Conservation (phyloP, 768 basidiomycete genomes). For the Kwoniella newhampshirensis region DNA sequence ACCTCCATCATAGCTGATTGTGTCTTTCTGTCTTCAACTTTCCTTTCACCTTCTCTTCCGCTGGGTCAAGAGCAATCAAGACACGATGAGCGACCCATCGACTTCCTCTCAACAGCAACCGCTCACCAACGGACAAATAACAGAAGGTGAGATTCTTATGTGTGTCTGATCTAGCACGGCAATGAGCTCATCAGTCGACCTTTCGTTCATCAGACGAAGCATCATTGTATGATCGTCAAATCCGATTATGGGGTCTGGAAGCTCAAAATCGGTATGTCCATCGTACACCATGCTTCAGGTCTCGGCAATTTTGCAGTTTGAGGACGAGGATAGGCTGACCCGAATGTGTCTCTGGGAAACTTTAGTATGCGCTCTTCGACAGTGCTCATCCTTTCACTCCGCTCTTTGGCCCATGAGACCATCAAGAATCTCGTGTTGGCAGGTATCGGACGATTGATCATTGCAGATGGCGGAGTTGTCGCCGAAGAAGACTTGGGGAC, state of each 20-base stretch:
- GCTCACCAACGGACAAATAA: constrained; percentile 28
- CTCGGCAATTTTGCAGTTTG: too few relatives aligned
- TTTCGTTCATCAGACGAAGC: constrained; percentile 56
- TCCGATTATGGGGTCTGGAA: constrained; percentile 95
- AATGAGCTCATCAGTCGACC: constrained; percentile 21
- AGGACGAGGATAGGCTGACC: neutral
- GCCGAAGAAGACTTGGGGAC: constrained; percentile 81
- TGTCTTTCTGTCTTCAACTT: too few relatives aligned
- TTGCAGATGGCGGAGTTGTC: constrained; percentile 76
- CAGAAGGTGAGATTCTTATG: constrained; percentile 32
- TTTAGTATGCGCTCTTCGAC: constrained; percentile 88
- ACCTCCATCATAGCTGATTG: too few relatives aligned
- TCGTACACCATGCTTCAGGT: neutral
- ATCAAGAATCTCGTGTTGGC: constrained; percentile 98
- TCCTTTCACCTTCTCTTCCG: too few relatives aligned
- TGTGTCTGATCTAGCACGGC: neutral
- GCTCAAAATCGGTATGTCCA: constrained; percentile 81
- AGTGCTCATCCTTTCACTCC: constrained; percentile 74
- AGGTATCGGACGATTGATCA: constrained; percentile 84
- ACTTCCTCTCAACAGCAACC: neutral
- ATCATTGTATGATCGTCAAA: constrained; percentile 94
- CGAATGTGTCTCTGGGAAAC: constrained; percentile 5
- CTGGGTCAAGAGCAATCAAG: too few relatives aligned
- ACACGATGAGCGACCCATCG: constrained; percentile 4
- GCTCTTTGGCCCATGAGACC: constrained; percentile 83